Base-by-base conservation (phyloP, 345 rosid species). In the Draba incana region DNA sequence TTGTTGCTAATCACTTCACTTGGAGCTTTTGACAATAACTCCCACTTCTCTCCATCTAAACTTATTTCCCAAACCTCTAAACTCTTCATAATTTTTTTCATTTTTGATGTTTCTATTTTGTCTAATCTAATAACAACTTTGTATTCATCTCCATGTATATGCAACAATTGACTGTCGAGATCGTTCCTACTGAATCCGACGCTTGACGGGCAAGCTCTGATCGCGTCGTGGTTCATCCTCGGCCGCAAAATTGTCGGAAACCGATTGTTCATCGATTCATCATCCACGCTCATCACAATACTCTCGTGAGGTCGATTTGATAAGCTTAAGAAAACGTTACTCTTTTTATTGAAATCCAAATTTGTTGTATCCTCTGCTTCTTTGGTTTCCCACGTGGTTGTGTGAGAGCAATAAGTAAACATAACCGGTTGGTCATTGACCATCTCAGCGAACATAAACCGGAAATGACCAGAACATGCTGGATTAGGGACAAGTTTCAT, bases 71-170 rank as follows among this genome's bases (percentile, higher is more conserved):
- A 83, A 33, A 86, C 28, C 38, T 89, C 87, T 54, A 89, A 55
- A 1, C 70, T 69, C 2, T 55, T 69, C 62, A 57, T 64, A 0
- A 37, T 49, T 31, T 69, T 79, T 8, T 67, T 62, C 15, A 43
- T 57, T 35, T 68, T 47, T 12, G 53, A 66, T 54, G 14, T 7
- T 1, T 59, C 72, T 2, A 25, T 44, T 1, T 46, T 77, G 8
- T 57, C 66, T 24, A 85, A 80, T 74, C 82, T 76, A 9, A 84
- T 50, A 1, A 86, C 62, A 70, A 85, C 57, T 84, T 84, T 38
- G 66, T 84, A 78, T 28, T 86, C 89, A 49, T 86, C 96, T 25
- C 96, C 97, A 73, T 78, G 81, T 76, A 85, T 84, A 53, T 80
- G 74, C 16, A 73, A 57, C 66, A 67, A 1, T 41, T 75, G 75